These are phyloP conservation scores for Eucalyptus cloeziana DNA, from an alignment of 345 rosid genomes.

Conservation along the genomic window DNA sequence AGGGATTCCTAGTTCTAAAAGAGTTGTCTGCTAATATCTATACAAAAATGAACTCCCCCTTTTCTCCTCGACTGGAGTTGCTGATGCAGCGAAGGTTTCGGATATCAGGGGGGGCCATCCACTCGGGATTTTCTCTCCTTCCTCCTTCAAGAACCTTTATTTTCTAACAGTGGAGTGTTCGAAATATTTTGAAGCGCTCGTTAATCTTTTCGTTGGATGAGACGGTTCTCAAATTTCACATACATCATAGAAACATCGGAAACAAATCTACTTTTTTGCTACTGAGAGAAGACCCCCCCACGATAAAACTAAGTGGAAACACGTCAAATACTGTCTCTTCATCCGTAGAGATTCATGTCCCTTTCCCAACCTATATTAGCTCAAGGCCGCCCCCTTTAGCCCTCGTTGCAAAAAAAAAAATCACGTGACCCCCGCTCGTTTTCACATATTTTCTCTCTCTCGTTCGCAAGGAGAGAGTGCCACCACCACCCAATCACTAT, in stretches of 20 bases:
- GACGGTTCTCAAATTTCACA: not conserved
- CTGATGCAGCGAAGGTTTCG: not conserved
- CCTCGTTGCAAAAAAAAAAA: not conserved
- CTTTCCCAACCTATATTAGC: not conserved
- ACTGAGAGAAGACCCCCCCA: not conserved
- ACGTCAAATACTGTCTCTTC: not conserved
- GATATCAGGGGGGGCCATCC: not conserved
- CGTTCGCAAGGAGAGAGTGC: not conserved
- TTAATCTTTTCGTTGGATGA: not conserved
- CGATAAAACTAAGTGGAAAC: not conserved
- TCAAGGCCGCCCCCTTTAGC: not conserved
- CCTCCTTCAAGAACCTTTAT: not conserved
- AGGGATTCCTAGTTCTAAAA: not conserved
- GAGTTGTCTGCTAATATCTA: not conserved
- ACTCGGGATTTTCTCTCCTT: not conserved
- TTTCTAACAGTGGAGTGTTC: not conserved
- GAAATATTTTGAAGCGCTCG: not conserved
- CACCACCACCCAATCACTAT: not conserved
- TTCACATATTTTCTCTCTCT: not conserved
- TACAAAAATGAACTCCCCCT: not conserved
- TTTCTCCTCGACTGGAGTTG: not conserved
- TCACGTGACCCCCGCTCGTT: not conserved
- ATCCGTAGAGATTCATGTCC: not conserved
- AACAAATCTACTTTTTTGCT: not conserved
- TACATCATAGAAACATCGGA: not conserved